Conservation (phyloP, 2,329 filamentous ascomycete genomes). For the Diplocarpon rosae region DNA sequence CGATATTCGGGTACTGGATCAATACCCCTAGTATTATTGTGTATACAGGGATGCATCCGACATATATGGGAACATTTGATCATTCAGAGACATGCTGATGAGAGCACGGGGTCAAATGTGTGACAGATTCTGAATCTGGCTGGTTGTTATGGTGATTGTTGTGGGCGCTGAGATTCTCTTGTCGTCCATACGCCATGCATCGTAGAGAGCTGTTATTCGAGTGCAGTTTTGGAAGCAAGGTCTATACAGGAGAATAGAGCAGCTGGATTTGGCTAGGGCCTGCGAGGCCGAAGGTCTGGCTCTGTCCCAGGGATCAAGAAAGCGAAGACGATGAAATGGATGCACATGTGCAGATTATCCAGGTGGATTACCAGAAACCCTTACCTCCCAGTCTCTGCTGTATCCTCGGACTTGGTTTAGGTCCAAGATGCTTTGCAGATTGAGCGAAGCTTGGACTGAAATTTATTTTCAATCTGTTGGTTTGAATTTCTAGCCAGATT, state of each 20-base stretch:
- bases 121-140: not conserved
- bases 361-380: not conserved
- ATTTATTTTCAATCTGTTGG: no score
- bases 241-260: not conserved
- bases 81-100: slow-evolving; percentile 1
- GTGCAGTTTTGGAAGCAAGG: not conserved
- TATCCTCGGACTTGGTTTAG: not conserved
- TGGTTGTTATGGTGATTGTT: not conserved
- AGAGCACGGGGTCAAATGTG: not conserved
- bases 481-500: no score
- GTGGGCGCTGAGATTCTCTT: not conserved
- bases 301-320: not conserved
- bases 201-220: not conserved
- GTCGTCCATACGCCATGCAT: not conserved
- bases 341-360: no score
- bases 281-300: not conserved
- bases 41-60: slow-evolving; percentile 14
- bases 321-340: no score
- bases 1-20: slow-evolving; percentile 10
- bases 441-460: no score
- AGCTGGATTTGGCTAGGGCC: not conserved
- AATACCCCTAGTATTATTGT: slow-evolving; percentile 14
- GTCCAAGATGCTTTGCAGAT: no score
- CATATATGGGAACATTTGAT: slow-evolving; percentile 14
- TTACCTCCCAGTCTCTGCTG: not conserved